Percentiles rank a stretch among this genome's conserved stretches.
Conservation (phyloP, 2,329 filamentous ascomycete species). For the Drechslerella coelobrocha region DNA sequence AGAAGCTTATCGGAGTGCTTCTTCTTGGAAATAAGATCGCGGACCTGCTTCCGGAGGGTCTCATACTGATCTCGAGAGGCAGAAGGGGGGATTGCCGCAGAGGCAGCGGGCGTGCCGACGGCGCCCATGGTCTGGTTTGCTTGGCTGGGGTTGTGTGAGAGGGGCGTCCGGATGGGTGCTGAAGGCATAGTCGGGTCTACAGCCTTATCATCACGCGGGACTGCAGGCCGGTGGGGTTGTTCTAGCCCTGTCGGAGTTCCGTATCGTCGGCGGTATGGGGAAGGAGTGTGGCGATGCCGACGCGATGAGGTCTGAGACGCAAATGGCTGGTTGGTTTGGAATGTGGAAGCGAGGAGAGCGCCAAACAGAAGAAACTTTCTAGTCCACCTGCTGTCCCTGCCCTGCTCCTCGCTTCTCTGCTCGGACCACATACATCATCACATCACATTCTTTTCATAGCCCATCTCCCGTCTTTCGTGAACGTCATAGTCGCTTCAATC, state of each 20-base stretch:
- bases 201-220: constrained; percentile 9
- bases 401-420: constrained; percentile 6
- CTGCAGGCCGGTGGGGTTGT: background rate
- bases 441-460: constrained; percentile 38
- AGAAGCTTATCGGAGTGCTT: constrained; percentile 64
- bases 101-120: constrained; percentile 29
- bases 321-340: constrained; percentile 14
- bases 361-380: constrained; percentile 24
- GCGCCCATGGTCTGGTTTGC: constrained; percentile 40
- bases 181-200: constrained; percentile 19
- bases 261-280: background rate
- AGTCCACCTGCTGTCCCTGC: background rate
- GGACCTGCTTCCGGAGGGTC: constrained; percentile 55
- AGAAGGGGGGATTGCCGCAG: constrained; percentile 37
- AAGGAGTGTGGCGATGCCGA: constrained; percentile 13
- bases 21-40: constrained; percentile 55
- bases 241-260: background rate
- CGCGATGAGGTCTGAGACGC: constrained; percentile 25
- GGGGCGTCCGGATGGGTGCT: constrained; percentile 28
- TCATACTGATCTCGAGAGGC: constrained; percentile 53
- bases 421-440: constrained; percentile 8
- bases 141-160: constrained; percentile 39
- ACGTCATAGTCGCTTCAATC: constrained; percentile 13
- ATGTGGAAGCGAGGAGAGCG: constrained; percentile 23
- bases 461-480: constrained; percentile 12